A percentile compares a stretch with the other conserved stretches of the same genome.
Evolutionary conservation across 1,284 basidiomycete species (phyloP).

Genomic region (Ganoderma resinaceum): DNA sequence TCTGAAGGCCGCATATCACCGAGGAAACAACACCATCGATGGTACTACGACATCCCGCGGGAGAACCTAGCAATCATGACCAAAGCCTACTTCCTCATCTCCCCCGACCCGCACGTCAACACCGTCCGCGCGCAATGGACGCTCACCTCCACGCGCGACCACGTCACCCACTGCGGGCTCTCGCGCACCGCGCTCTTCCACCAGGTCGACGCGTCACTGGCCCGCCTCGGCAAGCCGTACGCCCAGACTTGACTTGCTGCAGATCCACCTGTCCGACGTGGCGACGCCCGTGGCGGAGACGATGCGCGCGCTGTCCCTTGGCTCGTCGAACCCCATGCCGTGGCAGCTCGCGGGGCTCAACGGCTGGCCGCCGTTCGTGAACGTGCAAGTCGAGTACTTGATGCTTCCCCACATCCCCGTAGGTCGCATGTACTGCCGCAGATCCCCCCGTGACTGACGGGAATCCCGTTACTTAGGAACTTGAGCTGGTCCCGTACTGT

Average conservation of each 20-base stretch:
- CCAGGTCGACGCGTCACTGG: constrained; percentile 51
- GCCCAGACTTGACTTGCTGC: constrained; percentile 44
- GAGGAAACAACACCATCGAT: constrained; percentile 54
- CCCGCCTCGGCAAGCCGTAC: too few relatives aligned
- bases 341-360: constrained; percentile 45
- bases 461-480: constrained; percentile 42
- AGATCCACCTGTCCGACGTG: constrained; percentile 56
- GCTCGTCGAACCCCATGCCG: constrained; percentile 42
- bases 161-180: constrained; percentile 41
- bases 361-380: constrained; percentile 48
- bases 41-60: constrained; percentile 61
- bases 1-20: constrained; percentile 55
- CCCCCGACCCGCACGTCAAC: constrained; percentile 26
- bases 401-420: constrained; percentile 43
- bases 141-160: constrained; percentile 38
- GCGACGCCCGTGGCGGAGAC: constrained; percentile 57
- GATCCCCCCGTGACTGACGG: constrained; percentile 8
- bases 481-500: constrained; percentile 57
- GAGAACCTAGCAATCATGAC: constrained; percentile 55
- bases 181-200: constrained; percentile 58
- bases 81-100: constrained; percentile 43
- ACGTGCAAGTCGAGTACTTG: constrained; percentile 50
- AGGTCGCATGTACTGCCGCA: constrained; percentile 41
- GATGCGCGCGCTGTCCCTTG: constrained; percentile 44
- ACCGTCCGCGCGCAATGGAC: constrained; percentile 22